A percentile compares a stretch with the other conserved stretches of the same genome.
Evolutionary conservation across 2,329 filamentous ascomycete species (phyloP).

Genomic region (Sarocladium strictum): DNA sequence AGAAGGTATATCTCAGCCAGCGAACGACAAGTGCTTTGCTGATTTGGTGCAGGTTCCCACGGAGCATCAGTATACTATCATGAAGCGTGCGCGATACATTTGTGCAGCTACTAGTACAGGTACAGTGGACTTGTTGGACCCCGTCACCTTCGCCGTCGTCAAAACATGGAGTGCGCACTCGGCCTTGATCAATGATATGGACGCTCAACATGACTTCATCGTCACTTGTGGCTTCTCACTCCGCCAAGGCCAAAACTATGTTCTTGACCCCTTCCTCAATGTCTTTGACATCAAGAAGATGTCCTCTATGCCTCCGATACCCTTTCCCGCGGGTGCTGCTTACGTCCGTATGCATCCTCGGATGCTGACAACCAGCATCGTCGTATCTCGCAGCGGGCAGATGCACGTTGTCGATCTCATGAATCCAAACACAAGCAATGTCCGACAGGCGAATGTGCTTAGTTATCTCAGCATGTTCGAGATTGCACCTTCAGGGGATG

Average conservation of each 20-base stretch:
- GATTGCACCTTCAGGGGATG: slow-evolving; percentile 82
- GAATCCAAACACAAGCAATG: slow-evolving; percentile 82
- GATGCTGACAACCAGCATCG: slow-evolving; percentile 90
- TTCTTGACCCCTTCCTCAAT: slow-evolving; percentile 88
- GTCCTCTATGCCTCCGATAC: slow-evolving; percentile 80
- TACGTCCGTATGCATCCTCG: slow-evolving; percentile 96
- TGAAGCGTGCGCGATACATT: slow-evolving; percentile 86
- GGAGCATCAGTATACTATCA: slow-evolving; percentile 76
- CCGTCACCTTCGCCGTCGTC: slow-evolving; percentile 68
- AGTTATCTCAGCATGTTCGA: slow-evolving; percentile 74
- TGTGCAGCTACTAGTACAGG: slow-evolving; percentile 84
- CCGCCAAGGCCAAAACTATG: slow-evolving; percentile 64
- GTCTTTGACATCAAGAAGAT: slow-evolving; percentile 94
- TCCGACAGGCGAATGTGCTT: slow-evolving; percentile 74
- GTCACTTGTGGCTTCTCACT: slow-evolving; percentile 92
- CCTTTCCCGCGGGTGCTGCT: slow-evolving; percentile 85
- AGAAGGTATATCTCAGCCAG: slow-evolving; percentile 41
- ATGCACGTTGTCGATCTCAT: slow-evolving; percentile 94
- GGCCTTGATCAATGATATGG: slow-evolving; percentile 90
- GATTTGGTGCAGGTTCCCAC: slow-evolving; percentile 62
- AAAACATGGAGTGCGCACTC: slow-evolving; percentile 90
- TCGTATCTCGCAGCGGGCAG: slow-evolving; percentile 85
- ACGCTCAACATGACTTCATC: slow-evolving; percentile 89
- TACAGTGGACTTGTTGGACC: slow-evolving; percentile 79
- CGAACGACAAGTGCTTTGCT: too few relatives aligned